These are phyloP conservation scores for Hymenoscyphus albidus DNA, from an alignment of 2,329 filamentous ascomycete species.

Conservation along the genomic window DNA sequence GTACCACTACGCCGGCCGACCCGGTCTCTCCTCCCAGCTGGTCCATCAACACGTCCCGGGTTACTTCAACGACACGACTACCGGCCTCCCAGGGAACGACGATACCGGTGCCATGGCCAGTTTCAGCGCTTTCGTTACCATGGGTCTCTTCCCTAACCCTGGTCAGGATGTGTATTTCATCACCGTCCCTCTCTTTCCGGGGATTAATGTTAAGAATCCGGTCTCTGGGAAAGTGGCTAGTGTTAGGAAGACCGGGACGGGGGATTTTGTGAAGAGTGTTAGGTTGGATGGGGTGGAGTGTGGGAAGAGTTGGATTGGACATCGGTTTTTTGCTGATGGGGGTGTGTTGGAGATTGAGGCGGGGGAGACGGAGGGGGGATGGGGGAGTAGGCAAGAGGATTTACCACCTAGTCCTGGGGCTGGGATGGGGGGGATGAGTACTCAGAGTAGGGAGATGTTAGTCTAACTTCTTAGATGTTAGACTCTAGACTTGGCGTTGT, in stretches of 20 bases:
- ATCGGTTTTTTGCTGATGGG: constrained; percentile 64
- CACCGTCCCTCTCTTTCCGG: constrained; percentile 62
- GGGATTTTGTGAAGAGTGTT: constrained; percentile 62
- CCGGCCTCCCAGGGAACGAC: constrained; percentile 66
- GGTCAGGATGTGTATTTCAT: constrained; percentile 70
- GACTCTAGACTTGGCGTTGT: no score
- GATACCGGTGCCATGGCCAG: constrained; percentile 60
- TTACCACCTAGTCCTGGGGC: constrained; percentile 52
- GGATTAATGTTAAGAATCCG: constrained; percentile 53
- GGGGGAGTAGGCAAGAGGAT: constrained; percentile 58
- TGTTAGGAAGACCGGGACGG: constrained; percentile 53
- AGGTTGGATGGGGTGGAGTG: constrained; percentile 58
- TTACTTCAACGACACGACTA: constrained; percentile 55
- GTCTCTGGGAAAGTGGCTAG: constrained; percentile 57
- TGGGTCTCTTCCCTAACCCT: constrained; percentile 59
- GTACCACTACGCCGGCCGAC: constrained; percentile 65
- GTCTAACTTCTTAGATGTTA: no score
- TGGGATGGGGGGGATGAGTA: neutral
- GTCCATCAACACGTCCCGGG: constrained; percentile 63
- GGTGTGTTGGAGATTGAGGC: constrained; percentile 60
- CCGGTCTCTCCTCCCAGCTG: constrained; percentile 45
- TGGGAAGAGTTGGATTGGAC: constrained; percentile 63
- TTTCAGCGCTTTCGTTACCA: constrained; percentile 32
- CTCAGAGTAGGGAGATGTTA: neutral
- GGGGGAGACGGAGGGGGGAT: constrained; percentile 56